Conservation (phyloP, 1,139 yeast species). For the Hemisphaericaspora xylanilytica region DNA sequence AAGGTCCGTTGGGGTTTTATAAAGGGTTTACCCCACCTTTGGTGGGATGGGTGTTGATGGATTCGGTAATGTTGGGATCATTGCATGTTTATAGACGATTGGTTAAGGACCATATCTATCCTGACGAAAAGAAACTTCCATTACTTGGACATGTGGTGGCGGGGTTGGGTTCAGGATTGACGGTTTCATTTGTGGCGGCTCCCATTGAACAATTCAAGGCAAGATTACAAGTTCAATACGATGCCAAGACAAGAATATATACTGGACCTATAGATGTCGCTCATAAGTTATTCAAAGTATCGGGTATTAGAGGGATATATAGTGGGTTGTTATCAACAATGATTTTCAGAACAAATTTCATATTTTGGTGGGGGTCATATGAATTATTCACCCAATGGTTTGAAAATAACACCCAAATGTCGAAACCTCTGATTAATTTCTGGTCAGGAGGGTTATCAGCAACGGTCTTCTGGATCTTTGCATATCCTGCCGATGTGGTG, state of each 20-base stretch:
- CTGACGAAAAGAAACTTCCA: slow-evolving; percentile 60
- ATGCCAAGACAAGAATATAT: slow-evolving; percentile 64
- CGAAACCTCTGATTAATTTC: slow-evolving; percentile 71
- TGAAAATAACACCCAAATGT: slow-evolving; percentile 58
- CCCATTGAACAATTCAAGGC: slow-evolving; percentile 91
- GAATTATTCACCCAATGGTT: slow-evolving; percentile 73
- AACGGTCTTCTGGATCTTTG: slow-evolving; percentile 84
- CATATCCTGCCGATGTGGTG: slow-evolving; percentile 87
- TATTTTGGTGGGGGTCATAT: slow-evolving; percentile 95
- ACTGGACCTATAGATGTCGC: slow-evolving; percentile 80
- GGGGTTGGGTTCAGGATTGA: slow-evolving; percentile 82
- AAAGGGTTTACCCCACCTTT: slow-evolving; percentile 91
- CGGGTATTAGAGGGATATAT: slow-evolving; percentile 72
- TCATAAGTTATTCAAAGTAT: slow-evolving; percentile 47
- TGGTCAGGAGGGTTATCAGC: slow-evolving; percentile 92
- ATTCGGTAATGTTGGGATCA: slow-evolving; percentile 83
- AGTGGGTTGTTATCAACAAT: slow-evolving; percentile 83
- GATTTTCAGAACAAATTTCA: slow-evolving; percentile 82
- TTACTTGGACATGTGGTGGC: slow-evolving; percentile 73
- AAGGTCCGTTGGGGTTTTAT: slow-evolving; percentile 75
- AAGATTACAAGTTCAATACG: slow-evolving; percentile 85
- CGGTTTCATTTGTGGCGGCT: slow-evolving; percentile 91
- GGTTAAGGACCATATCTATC: slow-evolving; percentile 62
- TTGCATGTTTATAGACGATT: slow-evolving; percentile 71
- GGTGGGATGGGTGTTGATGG: slow-evolving; percentile 93